Conservation (phyloP, 306 rosid species). For the Datisca glomerata region DNA sequence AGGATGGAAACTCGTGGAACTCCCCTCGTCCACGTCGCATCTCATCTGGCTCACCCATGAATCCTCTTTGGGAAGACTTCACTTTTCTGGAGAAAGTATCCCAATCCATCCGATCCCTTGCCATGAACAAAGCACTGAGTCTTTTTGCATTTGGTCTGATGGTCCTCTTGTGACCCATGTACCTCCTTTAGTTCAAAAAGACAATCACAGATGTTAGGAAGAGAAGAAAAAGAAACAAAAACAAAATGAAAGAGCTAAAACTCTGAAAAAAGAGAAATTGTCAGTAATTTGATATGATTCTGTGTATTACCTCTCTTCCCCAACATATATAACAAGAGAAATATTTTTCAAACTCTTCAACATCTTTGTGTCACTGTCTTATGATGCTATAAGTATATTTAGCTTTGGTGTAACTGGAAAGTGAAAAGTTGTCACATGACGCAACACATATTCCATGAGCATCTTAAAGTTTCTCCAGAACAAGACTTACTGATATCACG, state of each 20-base stretch:
- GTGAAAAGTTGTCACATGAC: no score
- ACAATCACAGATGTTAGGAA: not conserved
- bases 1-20: slow-evolving; percentile 72
- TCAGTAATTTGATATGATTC: no score
- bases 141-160: slow-evolving; percentile 95
- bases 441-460: no score
- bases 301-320: no score
- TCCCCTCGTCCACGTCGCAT: slow-evolving; percentile 79
- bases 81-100: slow-evolving; percentile 59
- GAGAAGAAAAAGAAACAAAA: slow-evolving; percentile 2
- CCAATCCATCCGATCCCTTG: slow-evolving; percentile 73
- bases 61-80: slow-evolving; percentile 71
- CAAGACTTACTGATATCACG: no score
- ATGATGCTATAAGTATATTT: no score
- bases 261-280: no score
- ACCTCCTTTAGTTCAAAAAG: slow-evolving; percentile 52
- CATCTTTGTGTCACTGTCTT: no score
- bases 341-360: no score
- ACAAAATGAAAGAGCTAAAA: not conserved
- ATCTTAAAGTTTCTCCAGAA: no score
- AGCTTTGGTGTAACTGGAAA: no score
- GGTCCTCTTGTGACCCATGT: slow-evolving; percentile 96
- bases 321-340: no score
- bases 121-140: slow-evolving; percentile 77
- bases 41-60: slow-evolving; percentile 97